Evolutionary conservation across 225 moss, liverwort and hornwort species (phyloP).

Genomic region (Bryoerythrophyllum caledonicum): DNA sequence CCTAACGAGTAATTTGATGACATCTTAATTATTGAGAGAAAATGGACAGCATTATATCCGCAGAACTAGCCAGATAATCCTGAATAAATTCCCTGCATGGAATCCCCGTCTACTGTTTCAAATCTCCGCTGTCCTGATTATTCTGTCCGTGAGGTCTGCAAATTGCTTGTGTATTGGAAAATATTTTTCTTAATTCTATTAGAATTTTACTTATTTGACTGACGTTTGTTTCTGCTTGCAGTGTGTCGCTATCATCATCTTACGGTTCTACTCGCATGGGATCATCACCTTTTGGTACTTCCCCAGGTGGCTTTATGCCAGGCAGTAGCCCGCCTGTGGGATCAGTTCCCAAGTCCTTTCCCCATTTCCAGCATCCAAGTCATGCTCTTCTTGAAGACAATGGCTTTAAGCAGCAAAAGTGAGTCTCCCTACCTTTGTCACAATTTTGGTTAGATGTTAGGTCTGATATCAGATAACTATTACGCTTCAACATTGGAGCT

Average conservation of each 20-base stretch:
- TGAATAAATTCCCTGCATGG: not conserved
- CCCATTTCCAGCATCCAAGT: conserved; percentile 98
- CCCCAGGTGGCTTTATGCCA: conserved; percentile 68
- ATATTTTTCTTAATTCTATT: not conserved
- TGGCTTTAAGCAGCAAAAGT: conserved; percentile 99
- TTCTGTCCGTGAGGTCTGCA: not conserved
- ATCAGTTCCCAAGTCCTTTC: conserved; percentile 94
- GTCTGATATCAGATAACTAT: not conserved
- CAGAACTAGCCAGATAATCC: not conserved
- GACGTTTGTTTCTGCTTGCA: conserved; percentile 42
- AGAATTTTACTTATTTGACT: not conserved
- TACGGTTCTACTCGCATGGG: conserved; percentile 79
- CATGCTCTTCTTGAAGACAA: conserved; percentile 98
- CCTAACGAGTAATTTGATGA: not conserved
- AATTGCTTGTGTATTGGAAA: not conserved
- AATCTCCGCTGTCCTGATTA: not conserved
- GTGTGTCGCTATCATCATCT: conserved; percentile 75
- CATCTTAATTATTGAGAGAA: not conserved
- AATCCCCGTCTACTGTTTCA: not conserved
- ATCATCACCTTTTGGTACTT: conserved; percentile 82
- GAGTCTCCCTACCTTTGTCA: conserved; percentile 17
- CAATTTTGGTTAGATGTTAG: not conserved
- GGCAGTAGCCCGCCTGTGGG: conserved; percentile 93
- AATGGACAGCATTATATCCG: not conserved
- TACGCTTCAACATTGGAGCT: not conserved